Percentiles rank a stretch among this genome's conserved stretches.
phyloP scores from a whole-genome alignment of 2,329 filamentous ascomycete genomes.

The Neofusicoccum ribis region DNA sequence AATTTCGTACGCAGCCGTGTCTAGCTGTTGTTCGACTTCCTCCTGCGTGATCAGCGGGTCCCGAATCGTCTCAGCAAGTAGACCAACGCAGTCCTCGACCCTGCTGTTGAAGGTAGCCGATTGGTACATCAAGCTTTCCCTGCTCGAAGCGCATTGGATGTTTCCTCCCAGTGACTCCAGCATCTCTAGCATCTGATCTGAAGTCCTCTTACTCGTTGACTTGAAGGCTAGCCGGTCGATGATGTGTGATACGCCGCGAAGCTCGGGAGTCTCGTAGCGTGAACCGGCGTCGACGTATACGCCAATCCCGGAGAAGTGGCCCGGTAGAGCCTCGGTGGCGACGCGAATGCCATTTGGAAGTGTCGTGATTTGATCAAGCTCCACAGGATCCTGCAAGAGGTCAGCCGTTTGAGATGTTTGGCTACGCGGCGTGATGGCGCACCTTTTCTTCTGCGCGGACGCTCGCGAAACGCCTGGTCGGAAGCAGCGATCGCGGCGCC shows the following conservation, averaged over 20 bases:
- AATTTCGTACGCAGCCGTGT: conserved; percentile 93
- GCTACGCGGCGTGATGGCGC: conserved; percentile 14
- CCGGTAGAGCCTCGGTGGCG: conserved; percentile 89
- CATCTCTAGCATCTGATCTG: conserved; percentile 83
- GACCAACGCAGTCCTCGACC: conserved; percentile 75
- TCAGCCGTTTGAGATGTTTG: background rate
- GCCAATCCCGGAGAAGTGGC: conserved; percentile 91
- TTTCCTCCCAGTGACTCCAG: conserved; percentile 90
- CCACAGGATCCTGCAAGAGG: conserved; percentile 69
- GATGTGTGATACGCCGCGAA: conserved; percentile 92
- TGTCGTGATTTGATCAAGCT: conserved; percentile 84
- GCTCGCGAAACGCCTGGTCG: conserved; percentile 30
- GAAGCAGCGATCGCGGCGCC: background rate
- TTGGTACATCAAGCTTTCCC: conserved; percentile 98
- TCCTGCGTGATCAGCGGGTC: conserved; percentile 81
- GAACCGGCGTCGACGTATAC: conserved; percentile 96
- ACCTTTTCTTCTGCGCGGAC: conserved; percentile 39
- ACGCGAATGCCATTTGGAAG: conserved; percentile 91
- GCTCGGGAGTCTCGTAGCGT: conserved; percentile 80
- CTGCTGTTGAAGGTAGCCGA: conserved; percentile 95
- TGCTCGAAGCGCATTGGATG: conserved; percentile 92
- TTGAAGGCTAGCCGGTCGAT: conserved; percentile 97
- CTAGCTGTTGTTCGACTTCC: conserved; percentile 82
- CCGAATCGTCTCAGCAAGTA: conserved; percentile 92
- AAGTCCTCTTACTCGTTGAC: conserved; percentile 68